Base-by-base conservation (phyloP, 2,329 filamentous ascomycete genomes). In the Aspergillus sp. region DNA sequence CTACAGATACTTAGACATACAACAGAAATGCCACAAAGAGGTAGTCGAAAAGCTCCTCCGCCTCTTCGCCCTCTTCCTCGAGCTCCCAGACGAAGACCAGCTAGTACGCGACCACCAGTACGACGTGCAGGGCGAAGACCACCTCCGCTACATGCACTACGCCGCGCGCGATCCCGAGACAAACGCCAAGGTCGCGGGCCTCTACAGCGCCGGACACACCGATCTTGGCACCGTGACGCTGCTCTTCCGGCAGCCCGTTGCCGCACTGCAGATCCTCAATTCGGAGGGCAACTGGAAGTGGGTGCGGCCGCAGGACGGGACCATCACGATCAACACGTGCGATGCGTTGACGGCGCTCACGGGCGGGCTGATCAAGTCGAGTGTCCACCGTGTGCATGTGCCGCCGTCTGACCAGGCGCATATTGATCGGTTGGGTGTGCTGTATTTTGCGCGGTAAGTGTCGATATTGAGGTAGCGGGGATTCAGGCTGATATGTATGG, bases 71-170 rank as follows among this genome's bases (percentile, higher is more conserved):
- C 77, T 85, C 32, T 73, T 86, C 0, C 75, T 87, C 0, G 77
- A 87, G 59, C 71, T 88, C 0, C 81, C 82, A 0, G 77, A 82
- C 32, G 83, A 87, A 61, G 77, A 84, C 2, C 76, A 79, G 51
- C 72, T 87, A 31, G 74, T 81, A 56, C 72, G 76, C 16, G 71
- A 81, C 6, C 84, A 87, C 64, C 74, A 72, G 14, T 87, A 85
- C 64, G 76, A 84, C 2, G 73, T 77, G n/a, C 76, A 80, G 23
- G 77, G 80, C 16, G 82, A 86, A 55, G 81, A 82, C 20, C 82
- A 86, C 52, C 73, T 86, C n/a, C 77, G 84, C 2, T 86, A 85
- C 64, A 86, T 86, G 81, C 74, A 79, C 45, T 85, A 85, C 55
- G 73, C 75, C 7, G 75, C 76, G 0, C 78, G 81, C 32, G 75